Conservation (phyloP, 148 eudicot genomes). For the Oxyria digyna region DNA sequence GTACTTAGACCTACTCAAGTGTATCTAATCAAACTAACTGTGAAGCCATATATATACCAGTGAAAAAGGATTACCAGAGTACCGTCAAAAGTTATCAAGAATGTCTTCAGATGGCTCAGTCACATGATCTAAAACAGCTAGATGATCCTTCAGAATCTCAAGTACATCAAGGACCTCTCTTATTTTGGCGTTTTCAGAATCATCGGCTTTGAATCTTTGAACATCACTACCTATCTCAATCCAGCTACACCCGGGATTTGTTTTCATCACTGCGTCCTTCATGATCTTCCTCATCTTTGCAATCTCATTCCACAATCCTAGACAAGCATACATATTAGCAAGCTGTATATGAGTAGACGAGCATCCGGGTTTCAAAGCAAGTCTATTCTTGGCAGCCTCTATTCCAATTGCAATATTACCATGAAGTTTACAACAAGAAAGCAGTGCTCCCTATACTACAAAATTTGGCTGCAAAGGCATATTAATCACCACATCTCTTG, state of each 20-base stretch:
- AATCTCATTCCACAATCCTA: constrained; percentile 36
- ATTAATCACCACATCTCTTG: constrained; percentile 24
- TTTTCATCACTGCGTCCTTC: constrained; percentile 41
- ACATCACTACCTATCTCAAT: constrained; percentile 56
- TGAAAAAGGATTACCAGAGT: constrained; percentile 48
- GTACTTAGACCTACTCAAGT: no score
- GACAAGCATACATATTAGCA: constrained; percentile 46
- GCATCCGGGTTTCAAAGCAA: constrained; percentile 42
- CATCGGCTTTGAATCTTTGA: constrained; percentile 43
- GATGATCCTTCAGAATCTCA: constrained; percentile 21
- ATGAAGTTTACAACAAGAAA: constrained; percentile 51
- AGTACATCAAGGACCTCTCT: constrained; percentile 21
- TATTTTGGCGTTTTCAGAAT: constrained; percentile 15
- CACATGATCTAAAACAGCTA: constrained; percentile 11
- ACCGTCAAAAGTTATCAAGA: constrained; percentile 20
- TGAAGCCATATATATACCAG: neutral
- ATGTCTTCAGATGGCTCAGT: constrained; percentile 9
- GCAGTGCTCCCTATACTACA: constrained; percentile 50
- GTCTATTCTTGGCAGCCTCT: constrained; percentile 35
- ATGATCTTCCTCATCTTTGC: constrained; percentile 46
- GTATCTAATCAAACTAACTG: neutral
- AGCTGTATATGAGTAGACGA: constrained; percentile 56
- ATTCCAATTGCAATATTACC: constrained; percentile 40
- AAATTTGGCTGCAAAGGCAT: constrained; percentile 43
- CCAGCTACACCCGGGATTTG: no score